Evolutionary conservation across 768 basidiomycete genomes (phyloP).

Genomic region (Sutorius australiensis): DNA sequence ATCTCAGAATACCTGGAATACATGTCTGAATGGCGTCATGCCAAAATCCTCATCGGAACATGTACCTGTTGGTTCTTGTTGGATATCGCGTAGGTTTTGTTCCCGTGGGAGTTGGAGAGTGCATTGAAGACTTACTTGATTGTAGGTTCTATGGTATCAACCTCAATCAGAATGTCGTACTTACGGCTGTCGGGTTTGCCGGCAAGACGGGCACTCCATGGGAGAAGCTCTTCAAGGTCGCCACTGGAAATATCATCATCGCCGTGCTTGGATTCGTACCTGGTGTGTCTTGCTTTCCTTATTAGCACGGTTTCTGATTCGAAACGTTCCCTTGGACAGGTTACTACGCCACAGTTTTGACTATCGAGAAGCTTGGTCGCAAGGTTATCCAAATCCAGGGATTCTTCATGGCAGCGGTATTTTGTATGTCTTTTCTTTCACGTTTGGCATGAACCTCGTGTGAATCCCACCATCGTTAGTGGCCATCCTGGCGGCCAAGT

Average conservation of each 20-base stretch:
- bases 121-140: neutral
- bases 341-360: conserved; percentile 65
- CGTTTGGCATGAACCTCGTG: neutral
- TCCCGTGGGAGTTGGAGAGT: neutral
- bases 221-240: conserved; percentile 64
- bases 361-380: conserved; percentile 69
- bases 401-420: conserved; percentile 65
- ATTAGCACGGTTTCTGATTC: neutral
- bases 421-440: conserved; percentile 40
- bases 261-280: conserved; percentile 76
- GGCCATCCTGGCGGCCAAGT: conserved; percentile 65
- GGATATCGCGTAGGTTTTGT: conserved; percentile 53
- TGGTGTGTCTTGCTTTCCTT: conserved; percentile 32
- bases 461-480: conserved; percentile 34
- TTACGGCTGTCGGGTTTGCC: conserved; percentile 67
- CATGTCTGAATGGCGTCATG: conserved; percentile 70
- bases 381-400: conserved; percentile 76
- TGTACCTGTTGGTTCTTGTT: conserved; percentile 71
- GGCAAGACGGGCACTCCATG: conserved; percentile 55
- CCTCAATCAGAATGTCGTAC: conserved; percentile 73
- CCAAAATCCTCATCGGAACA: conserved; percentile 65
- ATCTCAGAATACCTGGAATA: conserved; percentile 57
- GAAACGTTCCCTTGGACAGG: conserved; percentile 34
- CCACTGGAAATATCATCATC: conserved; percentile 67
- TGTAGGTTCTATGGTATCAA: conserved; percentile 72